phyloP scores from a whole-genome alignment of 225 moss, liverwort and hornwort genomes.

The Ulota crispa region DNA sequence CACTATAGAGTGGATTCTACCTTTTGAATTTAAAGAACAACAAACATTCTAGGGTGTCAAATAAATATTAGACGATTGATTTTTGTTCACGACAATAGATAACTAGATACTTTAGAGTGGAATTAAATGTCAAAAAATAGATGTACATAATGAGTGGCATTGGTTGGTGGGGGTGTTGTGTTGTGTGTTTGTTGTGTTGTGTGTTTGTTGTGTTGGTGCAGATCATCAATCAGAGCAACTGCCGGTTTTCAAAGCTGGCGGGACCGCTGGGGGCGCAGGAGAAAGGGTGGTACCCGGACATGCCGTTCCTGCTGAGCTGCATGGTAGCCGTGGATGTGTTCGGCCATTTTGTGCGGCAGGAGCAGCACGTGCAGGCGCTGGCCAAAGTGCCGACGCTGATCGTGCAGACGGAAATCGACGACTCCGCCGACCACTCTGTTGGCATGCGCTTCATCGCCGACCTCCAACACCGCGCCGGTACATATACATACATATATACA shows the following conservation, averaged over 20 bases:
- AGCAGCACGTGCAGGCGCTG: constrained; percentile 37
- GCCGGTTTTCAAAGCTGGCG: constrained; percentile 48
- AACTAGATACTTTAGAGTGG: too few relatives aligned
- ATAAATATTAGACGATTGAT: too few relatives aligned
- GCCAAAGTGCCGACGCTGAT: constrained; percentile 56
- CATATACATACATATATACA: too few relatives aligned
- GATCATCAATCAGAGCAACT: constrained; percentile 49
- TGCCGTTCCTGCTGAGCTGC: constrained; percentile 60
- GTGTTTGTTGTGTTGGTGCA: constrained; percentile 10
- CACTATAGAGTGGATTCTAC: too few relatives aligned
- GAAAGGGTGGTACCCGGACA: constrained; percentile 67
- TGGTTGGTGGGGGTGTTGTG: too few relatives aligned
- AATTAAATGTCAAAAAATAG: too few relatives aligned
- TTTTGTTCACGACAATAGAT: too few relatives aligned
- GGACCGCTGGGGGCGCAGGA: constrained; percentile 64
- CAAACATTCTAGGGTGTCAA: too few relatives aligned
- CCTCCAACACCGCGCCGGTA: constrained; percentile 41
- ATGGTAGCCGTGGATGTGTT: constrained; percentile 63
- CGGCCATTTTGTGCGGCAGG: constrained; percentile 61
- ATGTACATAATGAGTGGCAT: too few relatives aligned
- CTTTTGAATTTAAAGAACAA: too few relatives aligned
- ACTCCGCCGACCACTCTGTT: constrained; percentile 49
- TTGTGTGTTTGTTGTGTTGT: not conserved
- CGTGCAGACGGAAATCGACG: constrained; percentile 69
- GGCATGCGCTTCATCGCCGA: constrained; percentile 37